phyloP scores from a whole-genome alignment of 139 green algal genomes.

The Dunaliella sp. region DNA sequence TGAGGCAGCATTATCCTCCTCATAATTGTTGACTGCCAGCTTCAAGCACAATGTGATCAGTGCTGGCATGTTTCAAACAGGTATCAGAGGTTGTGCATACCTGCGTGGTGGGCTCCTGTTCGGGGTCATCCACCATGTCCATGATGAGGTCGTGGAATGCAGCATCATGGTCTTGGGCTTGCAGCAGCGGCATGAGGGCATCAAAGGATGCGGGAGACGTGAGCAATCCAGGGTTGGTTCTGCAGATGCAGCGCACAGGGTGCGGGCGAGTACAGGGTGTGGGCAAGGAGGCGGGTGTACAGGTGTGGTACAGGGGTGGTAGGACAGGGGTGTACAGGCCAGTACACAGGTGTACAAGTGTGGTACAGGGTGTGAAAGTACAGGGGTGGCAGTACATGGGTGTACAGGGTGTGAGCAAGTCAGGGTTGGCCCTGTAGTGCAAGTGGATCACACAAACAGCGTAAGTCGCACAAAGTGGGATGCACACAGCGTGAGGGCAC shows the following conservation, averaged over 20 bases:
- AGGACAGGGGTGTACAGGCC: background rate
- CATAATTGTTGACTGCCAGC: no score
- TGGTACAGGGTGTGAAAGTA: background rate
- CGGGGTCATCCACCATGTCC: background rate
- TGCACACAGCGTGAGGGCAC: no score
- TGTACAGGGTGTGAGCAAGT: no score
- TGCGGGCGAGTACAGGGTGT: no score
- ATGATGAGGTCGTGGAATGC: conserved; percentile 30
- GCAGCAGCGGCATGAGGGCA: conserved; percentile 36
- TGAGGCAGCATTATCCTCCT: no score
- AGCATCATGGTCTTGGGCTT: conserved; percentile 32
- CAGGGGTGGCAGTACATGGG: background rate
- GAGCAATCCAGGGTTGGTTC: conserved; percentile 1
- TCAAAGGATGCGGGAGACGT: conserved; percentile 14
- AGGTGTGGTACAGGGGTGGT: background rate
- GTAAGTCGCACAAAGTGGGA: no score
- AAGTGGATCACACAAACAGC: no score
- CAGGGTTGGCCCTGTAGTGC: no score
- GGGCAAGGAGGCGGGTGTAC: no score
- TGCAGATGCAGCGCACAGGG: no score
- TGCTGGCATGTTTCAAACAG: background rate
- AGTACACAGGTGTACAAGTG: background rate
- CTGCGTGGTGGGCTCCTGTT: background rate
- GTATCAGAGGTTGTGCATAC: background rate
- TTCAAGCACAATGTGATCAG: background rate